Base-by-base conservation (phyloP, 768 basidiomycete genomes). In the Hortiboletus flavorubellus region DNA sequence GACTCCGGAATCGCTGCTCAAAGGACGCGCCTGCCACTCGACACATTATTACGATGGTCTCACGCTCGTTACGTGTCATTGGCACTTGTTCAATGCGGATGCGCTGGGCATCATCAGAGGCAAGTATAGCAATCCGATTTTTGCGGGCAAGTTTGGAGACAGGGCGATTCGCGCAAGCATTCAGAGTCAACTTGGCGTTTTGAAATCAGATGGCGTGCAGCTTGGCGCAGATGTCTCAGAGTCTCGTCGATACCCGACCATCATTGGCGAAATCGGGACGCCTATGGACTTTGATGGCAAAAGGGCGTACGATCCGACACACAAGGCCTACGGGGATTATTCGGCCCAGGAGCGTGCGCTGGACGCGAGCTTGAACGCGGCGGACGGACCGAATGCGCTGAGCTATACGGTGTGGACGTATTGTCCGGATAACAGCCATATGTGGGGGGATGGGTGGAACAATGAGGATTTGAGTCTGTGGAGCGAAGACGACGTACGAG, bases 381-480 rank as follows among this genome's bases (percentile, higher is more conserved):
- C 82, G 23, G 94, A 97, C 67, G 93, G 91, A 0, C 67, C 72
- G 10, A 92, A 92, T 60, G 79, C 70, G 35, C 70, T 95, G 55
- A 91, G 79, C 62, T 96, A 83, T 69, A 93, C 93, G 44, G 73
- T 92, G 9, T 97, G 94, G 94, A 89, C 85, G 34, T 97, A 95
- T 67, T 87, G 88, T 55, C 76, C 89, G 0, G 90, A 96, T 62
- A 86, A 86, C 65, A 78, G 77, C 26, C 92, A 98, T 66, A 75
- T 82, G 65, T 97, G 91, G 91, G 93, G 96, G 14, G 96, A 99
- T 72, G 86, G 86, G 1, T 99, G 95, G 96, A 95, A 98, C 69
- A 83, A 91, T 73, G 96, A 99, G 73, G 96, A 98, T 73, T 69
- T 98, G 55, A 93, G 90, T 59, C 58, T 98, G 14, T 98, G 91